Evolutionary conservation across 2,329 filamentous ascomycete species (phyloP), one percentile per base, ranked within the genome.

Genomic region (Lecanoromycetidae sp.): DNA sequence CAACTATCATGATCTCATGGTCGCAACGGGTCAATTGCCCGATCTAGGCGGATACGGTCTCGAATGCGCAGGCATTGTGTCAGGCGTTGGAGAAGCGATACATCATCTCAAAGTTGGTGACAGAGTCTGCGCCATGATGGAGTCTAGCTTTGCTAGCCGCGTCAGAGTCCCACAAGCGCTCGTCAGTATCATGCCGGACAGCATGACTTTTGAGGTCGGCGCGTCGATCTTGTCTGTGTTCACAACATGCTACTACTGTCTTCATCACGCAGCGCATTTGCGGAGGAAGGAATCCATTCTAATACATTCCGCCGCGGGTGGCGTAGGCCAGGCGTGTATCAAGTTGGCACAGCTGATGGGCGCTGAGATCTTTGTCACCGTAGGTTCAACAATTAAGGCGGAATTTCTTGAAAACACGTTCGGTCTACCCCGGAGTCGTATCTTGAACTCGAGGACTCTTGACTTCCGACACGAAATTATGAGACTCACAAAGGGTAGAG

Each of bases 1-100:
- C 49, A 74, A 70, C 56, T 69, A 67, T 52, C 63, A 63, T 25
- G 71, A 75, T 52, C 61, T 70, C 1, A 60, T 72, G 50, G 65
- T 67, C 13, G 64, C 66, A 20, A 57, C 62, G 55, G 59, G 56
- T 9, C 59, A 62, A 41, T 47, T 63, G 5, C 46, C 53, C 9
- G 55, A 52, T 6, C n/a, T 22, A 12, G 49, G 53, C 15, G 54
- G 50, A 2, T 58, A 65, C 19, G 60, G 60, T 0, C 60, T 66
- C 1, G 75, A 76, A 45, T 63, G 58, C 48, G 57, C 57, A 35
- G 66, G 66, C 10, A 44, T 49, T 19, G 22, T 52, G 15, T 19
- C 23, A 12, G 23, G 12, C 2, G 0, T 44, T 25, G 49, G 49
- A 5, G 38, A 38, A 12, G 7, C 15, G n/a, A 8, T 29, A 7